Conservation (phyloP, 768 basidiomycete genomes). For the Tricholoma hemisulphureum region DNA sequence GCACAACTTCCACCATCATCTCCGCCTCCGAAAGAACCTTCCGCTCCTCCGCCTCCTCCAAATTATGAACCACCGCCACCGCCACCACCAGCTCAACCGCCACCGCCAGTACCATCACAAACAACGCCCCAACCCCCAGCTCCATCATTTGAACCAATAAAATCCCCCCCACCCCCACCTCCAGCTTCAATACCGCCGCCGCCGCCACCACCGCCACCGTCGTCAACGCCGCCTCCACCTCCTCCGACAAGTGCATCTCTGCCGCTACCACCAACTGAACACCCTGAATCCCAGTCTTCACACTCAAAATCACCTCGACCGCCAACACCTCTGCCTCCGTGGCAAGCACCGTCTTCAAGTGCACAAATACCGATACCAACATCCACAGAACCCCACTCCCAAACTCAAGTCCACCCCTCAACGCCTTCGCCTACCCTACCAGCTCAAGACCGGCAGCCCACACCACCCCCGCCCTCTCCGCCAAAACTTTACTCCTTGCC, state of each 20-base stretch:
- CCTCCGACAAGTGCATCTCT: slow-evolving; percentile 23
- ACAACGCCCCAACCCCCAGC: slow-evolving; percentile 25
- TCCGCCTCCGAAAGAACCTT: slow-evolving; percentile 16
- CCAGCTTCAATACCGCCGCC: slow-evolving; percentile 21
- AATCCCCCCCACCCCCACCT: slow-evolving; percentile 10
- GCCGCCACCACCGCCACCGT: slow-evolving; percentile 26
- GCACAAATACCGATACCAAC: slow-evolving; percentile 9
- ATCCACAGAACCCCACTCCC: neutral
- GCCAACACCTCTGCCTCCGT: slow-evolving; percentile 35
- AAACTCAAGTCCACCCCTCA: slow-evolving; percentile 8
- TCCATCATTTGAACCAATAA: slow-evolving; percentile 27
- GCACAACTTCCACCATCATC: slow-evolving; percentile 22
- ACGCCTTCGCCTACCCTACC: slow-evolving; percentile 17
- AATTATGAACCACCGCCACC: slow-evolving; percentile 22
- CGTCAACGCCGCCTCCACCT: slow-evolving; percentile 22
- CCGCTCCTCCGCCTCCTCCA: slow-evolving; percentile 29
- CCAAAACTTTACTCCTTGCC: slow-evolving; percentile 29
- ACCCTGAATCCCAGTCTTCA: slow-evolving; percentile 30
- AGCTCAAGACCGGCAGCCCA: slow-evolving; percentile 25
- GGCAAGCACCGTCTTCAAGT: slow-evolving; percentile 18
- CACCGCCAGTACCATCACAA: slow-evolving; percentile 25
- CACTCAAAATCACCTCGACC: slow-evolving; percentile 35
- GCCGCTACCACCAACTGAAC: slow-evolving; percentile 27
- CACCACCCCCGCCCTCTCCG: slow-evolving; percentile 9
- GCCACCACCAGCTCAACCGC: slow-evolving; percentile 23